phyloP scores from a whole-genome alignment of 176 grass and related monocot genomes.

The Echinochloa phyllopogon region DNA sequence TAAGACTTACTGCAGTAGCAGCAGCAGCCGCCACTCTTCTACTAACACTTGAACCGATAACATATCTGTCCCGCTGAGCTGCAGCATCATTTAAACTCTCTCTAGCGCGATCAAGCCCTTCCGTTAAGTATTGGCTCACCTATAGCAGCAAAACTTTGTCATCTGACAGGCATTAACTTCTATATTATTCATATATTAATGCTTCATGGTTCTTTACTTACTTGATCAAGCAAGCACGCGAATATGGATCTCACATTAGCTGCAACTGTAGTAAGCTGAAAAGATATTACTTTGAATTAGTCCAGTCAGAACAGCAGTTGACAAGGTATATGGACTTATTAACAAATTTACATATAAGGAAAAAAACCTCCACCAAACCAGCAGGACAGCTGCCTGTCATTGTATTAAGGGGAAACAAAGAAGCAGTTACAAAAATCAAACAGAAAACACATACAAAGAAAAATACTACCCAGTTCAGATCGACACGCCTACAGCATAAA shows the following conservation, averaged over 20 bases:
- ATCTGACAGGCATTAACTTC: slow-evolving; percentile 34
- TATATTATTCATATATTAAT: slow-evolving; percentile 16
- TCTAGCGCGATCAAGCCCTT: slow-evolving; percentile 89
- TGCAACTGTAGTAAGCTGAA: slow-evolving; percentile 84
- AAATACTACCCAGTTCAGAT: background rate
- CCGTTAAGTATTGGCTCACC: slow-evolving; percentile 96
- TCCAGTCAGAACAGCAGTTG: background rate
- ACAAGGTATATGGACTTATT: background rate
- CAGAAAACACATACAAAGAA: background rate
- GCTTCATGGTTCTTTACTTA: slow-evolving; percentile 50
- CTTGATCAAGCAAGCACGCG: slow-evolving; percentile 95
- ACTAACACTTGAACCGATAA: slow-evolving; percentile 94
- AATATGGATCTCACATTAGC: slow-evolving; percentile 83
- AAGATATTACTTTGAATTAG: slow-evolving; percentile 43
- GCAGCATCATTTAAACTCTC: slow-evolving; percentile 93
- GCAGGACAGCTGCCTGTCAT: background rate
- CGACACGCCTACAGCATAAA: background rate
- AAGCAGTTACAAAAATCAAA: background rate
- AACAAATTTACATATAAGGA: background rate
- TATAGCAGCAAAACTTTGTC: slow-evolving; percentile 46
- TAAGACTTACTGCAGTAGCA: slow-evolving; percentile 77
- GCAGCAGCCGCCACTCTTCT: slow-evolving; percentile 88
- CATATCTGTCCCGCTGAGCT: slow-evolving; percentile 71
- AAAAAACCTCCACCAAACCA: background rate
- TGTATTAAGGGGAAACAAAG: background rate